Conservation (phyloP, 169 alveolate genomes). For the Prorocentrum cordatum region DNA sequence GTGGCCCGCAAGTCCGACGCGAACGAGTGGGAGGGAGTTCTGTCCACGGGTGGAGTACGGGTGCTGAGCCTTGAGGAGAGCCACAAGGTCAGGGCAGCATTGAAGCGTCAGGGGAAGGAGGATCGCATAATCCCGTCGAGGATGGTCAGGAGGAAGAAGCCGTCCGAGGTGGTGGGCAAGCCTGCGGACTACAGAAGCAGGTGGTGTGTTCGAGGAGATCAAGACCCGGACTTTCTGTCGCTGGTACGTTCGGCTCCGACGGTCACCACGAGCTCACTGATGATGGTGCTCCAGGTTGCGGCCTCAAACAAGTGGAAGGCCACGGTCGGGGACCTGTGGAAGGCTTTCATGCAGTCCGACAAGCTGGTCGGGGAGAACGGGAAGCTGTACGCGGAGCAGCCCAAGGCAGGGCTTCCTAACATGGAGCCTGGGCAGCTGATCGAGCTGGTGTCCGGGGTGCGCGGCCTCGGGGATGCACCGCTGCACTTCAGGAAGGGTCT, state of each 20-base stretch:
- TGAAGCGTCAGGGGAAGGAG: not conserved
- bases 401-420: not conserved
- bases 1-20: too few species aligned
- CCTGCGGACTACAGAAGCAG: not conserved
- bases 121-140: not conserved
- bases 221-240: not conserved
- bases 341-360: not conserved
- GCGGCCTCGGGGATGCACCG: not conserved
- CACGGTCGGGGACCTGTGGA: not conserved
- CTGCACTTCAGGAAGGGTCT: not conserved
- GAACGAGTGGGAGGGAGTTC: not conserved
- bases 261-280: not conserved
- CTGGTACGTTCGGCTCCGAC: not conserved
- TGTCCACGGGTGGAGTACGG: not conserved
- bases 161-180: not conserved
- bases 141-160: not conserved
- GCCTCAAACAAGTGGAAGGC: too few species aligned
- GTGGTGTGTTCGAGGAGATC: not conserved
- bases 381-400: not conserved
- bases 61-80: not conserved
- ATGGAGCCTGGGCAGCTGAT: not conserved
- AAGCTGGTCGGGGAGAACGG: not conserved
- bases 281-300: not conserved
- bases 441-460: not conserved
- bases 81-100: not conserved